Evolutionary conservation across 192 early-diverging fungal genomes (phyloP).

Genomic region (Podila minutissima): DNA sequence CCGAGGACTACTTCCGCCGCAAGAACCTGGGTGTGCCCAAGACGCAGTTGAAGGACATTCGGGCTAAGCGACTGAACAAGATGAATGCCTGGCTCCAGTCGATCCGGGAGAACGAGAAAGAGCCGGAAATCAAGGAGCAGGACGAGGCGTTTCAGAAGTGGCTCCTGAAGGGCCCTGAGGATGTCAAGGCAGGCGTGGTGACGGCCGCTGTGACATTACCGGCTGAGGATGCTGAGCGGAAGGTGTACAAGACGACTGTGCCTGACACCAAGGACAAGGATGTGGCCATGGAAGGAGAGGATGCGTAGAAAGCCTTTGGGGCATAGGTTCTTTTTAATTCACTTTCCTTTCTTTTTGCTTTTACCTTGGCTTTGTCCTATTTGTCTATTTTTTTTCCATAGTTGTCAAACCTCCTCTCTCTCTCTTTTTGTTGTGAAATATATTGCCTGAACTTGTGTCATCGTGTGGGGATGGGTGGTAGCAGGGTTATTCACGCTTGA

Average conservation of each 20-base stretch:
- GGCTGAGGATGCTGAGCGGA: conserved; percentile 21
- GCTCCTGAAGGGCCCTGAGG: conserved; percentile 41
- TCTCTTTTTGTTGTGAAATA: no score
- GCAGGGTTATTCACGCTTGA: no score
- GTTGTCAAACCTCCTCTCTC: no score
- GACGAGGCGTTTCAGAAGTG: conserved; percentile 29
- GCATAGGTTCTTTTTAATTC: background rate
- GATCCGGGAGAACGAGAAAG: conserved; percentile 21
- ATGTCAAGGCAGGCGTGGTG: conserved; percentile 15
- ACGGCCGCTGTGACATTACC: conserved; percentile 17
- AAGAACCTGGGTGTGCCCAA: conserved; percentile 22
- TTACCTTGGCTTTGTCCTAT: background rate
- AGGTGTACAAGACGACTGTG: conserved; percentile 24
- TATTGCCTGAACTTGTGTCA: no score
- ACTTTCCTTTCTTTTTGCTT: background rate
- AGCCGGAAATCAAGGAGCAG: conserved; percentile 14
- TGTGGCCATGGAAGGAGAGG: conserved; percentile 31
- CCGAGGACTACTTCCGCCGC: conserved; percentile 90
- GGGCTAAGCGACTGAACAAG: conserved; percentile 29
- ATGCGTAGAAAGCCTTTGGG: conserved; percentile 6
- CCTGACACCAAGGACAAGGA: conserved; percentile 16
- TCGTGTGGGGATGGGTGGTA: no score
- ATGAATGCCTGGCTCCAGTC: conserved; percentile 49
- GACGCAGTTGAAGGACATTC: conserved; percentile 18
- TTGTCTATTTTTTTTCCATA: no score